Evolutionary conservation across 345 rosid species (phyloP).

Genomic region (Dipteronia sinensis): DNA sequence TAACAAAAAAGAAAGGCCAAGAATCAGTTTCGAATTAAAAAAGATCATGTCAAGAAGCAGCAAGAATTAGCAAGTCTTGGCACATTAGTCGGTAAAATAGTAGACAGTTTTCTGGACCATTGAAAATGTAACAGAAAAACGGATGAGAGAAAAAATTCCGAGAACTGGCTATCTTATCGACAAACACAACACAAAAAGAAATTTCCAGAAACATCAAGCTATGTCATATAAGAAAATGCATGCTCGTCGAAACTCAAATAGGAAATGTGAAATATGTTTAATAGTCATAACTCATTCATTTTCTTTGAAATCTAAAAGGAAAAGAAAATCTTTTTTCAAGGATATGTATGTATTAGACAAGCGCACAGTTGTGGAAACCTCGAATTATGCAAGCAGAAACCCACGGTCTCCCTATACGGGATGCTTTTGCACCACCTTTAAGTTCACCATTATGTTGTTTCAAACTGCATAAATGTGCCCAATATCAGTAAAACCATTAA

Average conservation of each 20-base stretch:
- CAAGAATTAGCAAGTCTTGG: not conserved
- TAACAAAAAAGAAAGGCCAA: not conserved
- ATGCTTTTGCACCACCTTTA: conserved; percentile 85
- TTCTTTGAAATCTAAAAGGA: not conserved
- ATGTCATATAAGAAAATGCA: not conserved
- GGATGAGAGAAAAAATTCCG: not conserved
- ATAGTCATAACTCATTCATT: not conserved
- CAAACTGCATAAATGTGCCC: conserved; percentile 47
- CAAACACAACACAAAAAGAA: not conserved
- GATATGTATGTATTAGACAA: not conserved
- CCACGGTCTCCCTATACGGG: conserved; percentile 88
- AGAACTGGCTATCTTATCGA: not conserved
- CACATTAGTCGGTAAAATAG: not conserved
- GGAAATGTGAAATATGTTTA: not conserved
- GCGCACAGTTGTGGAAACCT: conserved; percentile 63
- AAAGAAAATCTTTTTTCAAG: conserved; percentile 12
- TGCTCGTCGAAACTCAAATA: not conserved
- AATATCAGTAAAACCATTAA: not conserved
- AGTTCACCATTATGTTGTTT: conserved; percentile 83
- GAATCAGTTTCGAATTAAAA: not conserved
- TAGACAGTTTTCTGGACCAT: too few relatives aligned
- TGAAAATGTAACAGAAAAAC: not conserved
- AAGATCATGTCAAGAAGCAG: not conserved
- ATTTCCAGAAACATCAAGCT: not conserved
- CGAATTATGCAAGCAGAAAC: conserved; percentile 64